A percentile compares a stretch with the other conserved stretches of the same genome.
Conservation (phyloP, 2,329 filamentous ascomycete species). For the Tolypocladium ophioglossoides region DNA sequence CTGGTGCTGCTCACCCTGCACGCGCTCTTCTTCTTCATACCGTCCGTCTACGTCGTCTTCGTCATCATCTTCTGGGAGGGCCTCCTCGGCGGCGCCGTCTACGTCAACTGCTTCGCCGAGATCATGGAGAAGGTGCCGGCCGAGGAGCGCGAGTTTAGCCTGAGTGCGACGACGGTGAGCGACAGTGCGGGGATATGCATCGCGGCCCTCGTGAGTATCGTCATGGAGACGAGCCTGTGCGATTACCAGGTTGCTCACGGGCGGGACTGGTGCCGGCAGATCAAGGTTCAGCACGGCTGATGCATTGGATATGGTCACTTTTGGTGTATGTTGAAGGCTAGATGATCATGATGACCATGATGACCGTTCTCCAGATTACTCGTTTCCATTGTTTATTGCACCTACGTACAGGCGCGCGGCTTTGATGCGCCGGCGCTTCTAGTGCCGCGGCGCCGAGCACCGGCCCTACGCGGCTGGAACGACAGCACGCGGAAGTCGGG, state of each 20-base stretch:
- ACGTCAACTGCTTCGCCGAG: slow-evolving; percentile 92
- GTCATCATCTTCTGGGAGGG: slow-evolving; percentile 88
- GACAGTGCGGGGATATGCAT: slow-evolving; percentile 87
- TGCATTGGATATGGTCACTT: background rate
- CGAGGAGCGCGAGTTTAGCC: slow-evolving; percentile 79
- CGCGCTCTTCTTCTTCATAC: slow-evolving; percentile 70
- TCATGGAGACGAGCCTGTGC: slow-evolving; percentile 72
- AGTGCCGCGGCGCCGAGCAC: too few relatives aligned
- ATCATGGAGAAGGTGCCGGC: slow-evolving; percentile 74
- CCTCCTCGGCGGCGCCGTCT: slow-evolving; percentile 79
- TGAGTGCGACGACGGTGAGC: slow-evolving; percentile 83
- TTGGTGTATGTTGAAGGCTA: background rate
- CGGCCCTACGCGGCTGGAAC: too few relatives aligned
- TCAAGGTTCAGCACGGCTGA: slow-evolving; percentile 23
- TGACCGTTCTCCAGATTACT: background rate
- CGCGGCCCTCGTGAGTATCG: slow-evolving; percentile 75
- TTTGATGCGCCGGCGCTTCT: too few relatives aligned
- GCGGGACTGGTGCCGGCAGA: slow-evolving; percentile 59
- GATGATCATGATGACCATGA: background rate
- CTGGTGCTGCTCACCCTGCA: slow-evolving; percentile 64
- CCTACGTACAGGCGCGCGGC: background rate
- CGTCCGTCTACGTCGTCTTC: slow-evolving; percentile 79
- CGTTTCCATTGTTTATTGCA: background rate
- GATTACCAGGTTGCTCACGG: slow-evolving; percentile 76
- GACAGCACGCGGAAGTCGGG: too few relatives aligned